Base-by-base conservation (phyloP, 495 filamentous ascomycete genomes). In the Tirmania nivea region DNA sequence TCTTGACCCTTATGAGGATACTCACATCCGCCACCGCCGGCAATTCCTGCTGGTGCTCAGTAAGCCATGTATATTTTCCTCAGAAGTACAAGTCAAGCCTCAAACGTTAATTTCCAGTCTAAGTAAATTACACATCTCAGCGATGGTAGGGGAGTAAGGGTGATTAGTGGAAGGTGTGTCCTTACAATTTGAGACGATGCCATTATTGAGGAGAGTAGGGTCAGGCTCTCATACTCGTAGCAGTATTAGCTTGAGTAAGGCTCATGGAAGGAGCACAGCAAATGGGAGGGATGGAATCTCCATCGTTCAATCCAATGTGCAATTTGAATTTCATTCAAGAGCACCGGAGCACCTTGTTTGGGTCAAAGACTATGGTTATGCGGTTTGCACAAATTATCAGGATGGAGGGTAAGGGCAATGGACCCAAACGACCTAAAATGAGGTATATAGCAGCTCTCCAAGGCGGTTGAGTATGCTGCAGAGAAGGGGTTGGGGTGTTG, bases 291-390 rank as follows among this genome's bases (percentile, higher is more conserved):
- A 35, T 51, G 48, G 49, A 20, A 57, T 53, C 47, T 16, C 48
- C 17, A 49, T n/a, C 66, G 64, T 75, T 96, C 89, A 96, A 89
- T 86, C 89, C 95, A 88, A 96, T 89, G 89, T 96, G 81, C 80
- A 80, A 84, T 86, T 81, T 78, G 68, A 82, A 81, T 89, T 94
- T 89, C 90, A 93, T 86, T 78, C 81, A 81, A 72, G 25, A 7
- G 25, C 25, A 31, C 25, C 1, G 25, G 25, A 31, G 25, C 25
- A 31, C 25, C 25, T 31, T 53, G 52, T 61, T 53, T 34, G 54
- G 56, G 83, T 96, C 89, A 96, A 95, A 96, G 89, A 96, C 89
- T 96, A 89, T 96, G 95, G 89, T 96, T 96, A 70, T 88, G 84
- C 78, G 81, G 86, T 89, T 83, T 86, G 76, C 78, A 74, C 71